phyloP scores from a whole-genome alignment of 768 basidiomycete genomes.

The Tricholomella constricta region DNA sequence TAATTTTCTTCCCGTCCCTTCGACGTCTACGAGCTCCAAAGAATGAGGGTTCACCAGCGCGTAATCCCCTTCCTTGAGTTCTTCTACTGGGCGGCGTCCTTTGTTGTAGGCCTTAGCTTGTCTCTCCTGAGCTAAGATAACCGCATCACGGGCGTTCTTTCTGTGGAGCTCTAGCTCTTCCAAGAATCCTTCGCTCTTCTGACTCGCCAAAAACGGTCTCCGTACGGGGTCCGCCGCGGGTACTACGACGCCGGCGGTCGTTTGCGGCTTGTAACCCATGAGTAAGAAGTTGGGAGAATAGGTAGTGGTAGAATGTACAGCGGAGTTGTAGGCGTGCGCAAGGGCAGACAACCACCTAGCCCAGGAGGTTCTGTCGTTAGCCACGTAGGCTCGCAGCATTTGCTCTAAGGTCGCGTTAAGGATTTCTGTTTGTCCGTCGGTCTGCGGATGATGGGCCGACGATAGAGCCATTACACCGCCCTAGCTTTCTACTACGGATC shows the following conservation, averaged over 20 bases:
- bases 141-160: not conserved
- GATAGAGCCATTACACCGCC: not conserved
- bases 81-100: conserved; percentile 8
- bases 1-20: too few relatives aligned
- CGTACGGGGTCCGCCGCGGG: too few relatives aligned
- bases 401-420: conserved; percentile 5
- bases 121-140: not conserved
- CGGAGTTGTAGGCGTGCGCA: conserved; percentile 32
- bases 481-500: conserved; percentile 3
- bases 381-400: conserved; percentile 31
- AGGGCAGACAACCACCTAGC: conserved; percentile 24
- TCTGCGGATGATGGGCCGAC: conserved; percentile 31
- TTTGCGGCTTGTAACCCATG: conserved; percentile 26
- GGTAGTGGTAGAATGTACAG: conserved; percentile 24
- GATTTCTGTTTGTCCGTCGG: conserved; percentile 32
- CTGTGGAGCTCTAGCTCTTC: not conserved
- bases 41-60: too few relatives aligned
- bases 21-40: too few relatives aligned
- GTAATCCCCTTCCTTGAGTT: too few relatives aligned
- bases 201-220: too few relatives aligned
- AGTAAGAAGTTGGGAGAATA: conserved; percentile 29
- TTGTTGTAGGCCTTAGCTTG: too few relatives aligned
- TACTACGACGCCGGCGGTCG: too few relatives aligned
- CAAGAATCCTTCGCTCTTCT: not conserved
- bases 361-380: conserved; percentile 26